Percentiles rank a stretch among this genome's conserved stretches.
These are phyloP conservation scores for Ceriops zippeliana DNA, from an alignment of 345 rosid genomes.

Conservation along the genomic window DNA sequence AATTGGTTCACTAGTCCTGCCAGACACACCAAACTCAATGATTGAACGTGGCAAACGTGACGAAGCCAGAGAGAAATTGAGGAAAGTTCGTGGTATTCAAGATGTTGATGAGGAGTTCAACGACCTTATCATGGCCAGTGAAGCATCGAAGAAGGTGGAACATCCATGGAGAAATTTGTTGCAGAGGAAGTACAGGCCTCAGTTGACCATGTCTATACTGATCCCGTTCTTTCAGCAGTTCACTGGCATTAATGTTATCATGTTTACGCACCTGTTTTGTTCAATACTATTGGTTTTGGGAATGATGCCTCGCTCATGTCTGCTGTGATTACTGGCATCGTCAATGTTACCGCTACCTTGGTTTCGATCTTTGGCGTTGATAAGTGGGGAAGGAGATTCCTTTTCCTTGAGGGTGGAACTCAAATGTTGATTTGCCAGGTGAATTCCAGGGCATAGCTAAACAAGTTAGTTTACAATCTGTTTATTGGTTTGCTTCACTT, in stretches of 20 bases:
- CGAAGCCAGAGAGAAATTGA: constrained; percentile 24
- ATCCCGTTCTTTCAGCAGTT: constrained; percentile 43
- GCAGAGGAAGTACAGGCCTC: constrained; percentile 31
- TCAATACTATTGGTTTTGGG: constrained; percentile 35
- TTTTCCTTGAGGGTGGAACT: constrained; percentile 34
- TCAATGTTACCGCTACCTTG: constrained; percentile 27
- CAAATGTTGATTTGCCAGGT: constrained; percentile 43
- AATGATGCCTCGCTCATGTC: constrained; percentile 29
- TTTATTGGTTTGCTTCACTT: neutral
- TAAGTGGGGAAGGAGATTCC: constrained; percentile 30
- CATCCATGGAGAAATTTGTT: constrained; percentile 32
- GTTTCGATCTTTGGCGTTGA: constrained; percentile 34
- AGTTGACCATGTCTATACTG: constrained; percentile 23
- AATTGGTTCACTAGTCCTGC: constrained; percentile 18
- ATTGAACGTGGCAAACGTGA: constrained; percentile 37
- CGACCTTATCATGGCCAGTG: constrained; percentile 25
- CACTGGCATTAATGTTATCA: constrained; percentile 43
- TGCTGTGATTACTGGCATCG: constrained; percentile 34
- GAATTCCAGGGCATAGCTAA: neutral
- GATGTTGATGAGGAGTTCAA: constrained; percentile 36
- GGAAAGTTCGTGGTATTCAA: constrained; percentile 33
- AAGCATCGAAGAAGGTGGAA: constrained; percentile 15
- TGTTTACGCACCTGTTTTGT: constrained; percentile 47
- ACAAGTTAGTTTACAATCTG: neutral
- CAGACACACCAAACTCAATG: constrained; percentile 46